A percentile compares a stretch with the other conserved stretches of the same genome.
These are phyloP conservation scores for Lotus japonicus DNA, from an alignment of 306 rosid species.

Conservation along the genomic window DNA sequence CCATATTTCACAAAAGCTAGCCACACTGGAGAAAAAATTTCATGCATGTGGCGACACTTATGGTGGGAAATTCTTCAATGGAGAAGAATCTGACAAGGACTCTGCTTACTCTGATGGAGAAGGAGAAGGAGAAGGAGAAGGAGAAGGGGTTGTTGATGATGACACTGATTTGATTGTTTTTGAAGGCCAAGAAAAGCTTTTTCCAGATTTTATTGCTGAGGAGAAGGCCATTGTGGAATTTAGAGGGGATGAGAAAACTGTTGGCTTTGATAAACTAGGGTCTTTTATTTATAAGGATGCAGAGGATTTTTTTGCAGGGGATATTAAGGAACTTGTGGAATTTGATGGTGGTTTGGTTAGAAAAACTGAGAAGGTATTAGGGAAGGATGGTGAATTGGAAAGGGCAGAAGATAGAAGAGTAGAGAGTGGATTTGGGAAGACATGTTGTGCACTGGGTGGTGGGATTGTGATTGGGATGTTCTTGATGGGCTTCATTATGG, in stretches of 20 bases:
- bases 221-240: constrained; percentile 23
- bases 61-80: neutral
- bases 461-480: constrained; percentile 45
- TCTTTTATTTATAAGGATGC: constrained; percentile 16
- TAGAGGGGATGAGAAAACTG: neutral
- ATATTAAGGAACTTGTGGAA: constrained; percentile 3
- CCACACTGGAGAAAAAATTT: constrained; percentile 11
- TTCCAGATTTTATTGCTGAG: neutral
- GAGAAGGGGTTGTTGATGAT: neutral
- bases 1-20: constrained; percentile 13
- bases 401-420: neutral
- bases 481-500: constrained; percentile 31
- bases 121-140: constrained; percentile 12
- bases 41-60: constrained; percentile 4
- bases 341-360: neutral
- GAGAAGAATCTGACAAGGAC: constrained; percentile 6
- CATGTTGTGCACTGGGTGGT: constrained; percentile 29
- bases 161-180: neutral
- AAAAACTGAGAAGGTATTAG: neutral
- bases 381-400: neutral
- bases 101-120: constrained; percentile 43
- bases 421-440: neutral
- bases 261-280: neutral
- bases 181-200: constrained; percentile 14
- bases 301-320: constrained; percentile 6